phyloP scores from a whole-genome alignment of 371 early-diverging fungal species.

The Syncephalastrum racemosum region DNA sequence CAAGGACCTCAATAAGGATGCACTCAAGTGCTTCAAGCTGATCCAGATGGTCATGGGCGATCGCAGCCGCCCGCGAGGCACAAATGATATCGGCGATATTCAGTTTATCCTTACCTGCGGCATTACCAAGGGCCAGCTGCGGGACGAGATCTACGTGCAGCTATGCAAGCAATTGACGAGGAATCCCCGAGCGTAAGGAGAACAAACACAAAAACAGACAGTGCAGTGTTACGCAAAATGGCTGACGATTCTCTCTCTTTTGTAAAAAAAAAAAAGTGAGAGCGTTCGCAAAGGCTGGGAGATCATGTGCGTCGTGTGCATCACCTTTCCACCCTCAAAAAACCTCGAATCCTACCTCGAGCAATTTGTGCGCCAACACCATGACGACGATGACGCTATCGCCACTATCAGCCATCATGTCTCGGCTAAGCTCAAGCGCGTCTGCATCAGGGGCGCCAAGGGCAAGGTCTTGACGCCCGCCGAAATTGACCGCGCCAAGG shows the following conservation, averaged over 20 bases:
- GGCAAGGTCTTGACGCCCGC: constrained; percentile 73
- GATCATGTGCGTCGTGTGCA: constrained; percentile 76
- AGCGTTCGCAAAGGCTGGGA: constrained; percentile 89
- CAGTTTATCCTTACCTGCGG: constrained; percentile 79
- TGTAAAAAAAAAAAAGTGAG: constrained; percentile 21
- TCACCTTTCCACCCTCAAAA: constrained; percentile 93
- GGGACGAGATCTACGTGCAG: constrained; percentile 96
- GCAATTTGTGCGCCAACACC: constrained; percentile 73
- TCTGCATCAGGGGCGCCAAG: constrained; percentile 77
- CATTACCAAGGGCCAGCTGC: constrained; percentile 71
- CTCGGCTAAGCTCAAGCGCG: constrained; percentile 63
- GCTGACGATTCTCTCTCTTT: too few species aligned
- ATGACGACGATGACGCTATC: constrained; percentile 46
- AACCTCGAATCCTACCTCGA: constrained; percentile 84
- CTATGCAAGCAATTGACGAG: constrained; percentile 87
- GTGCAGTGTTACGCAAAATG: too few species aligned
- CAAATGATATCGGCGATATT: constrained; percentile 57
- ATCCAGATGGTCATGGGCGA: constrained; percentile 89
- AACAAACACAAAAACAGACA: too few species aligned
- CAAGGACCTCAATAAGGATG: constrained; percentile 81
- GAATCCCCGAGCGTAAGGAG: constrained; percentile 73
- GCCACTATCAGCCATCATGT: constrained; percentile 62
- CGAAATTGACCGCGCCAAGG: constrained; percentile 84
- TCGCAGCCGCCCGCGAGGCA: constrained; percentile 35
- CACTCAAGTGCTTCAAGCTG: constrained; percentile 80